Evolutionary conservation across 2,329 filamentous ascomycete genomes (phyloP), one percentile per base, ranked within the genome.

Genomic region (Tolypocladium tropicale): DNA sequence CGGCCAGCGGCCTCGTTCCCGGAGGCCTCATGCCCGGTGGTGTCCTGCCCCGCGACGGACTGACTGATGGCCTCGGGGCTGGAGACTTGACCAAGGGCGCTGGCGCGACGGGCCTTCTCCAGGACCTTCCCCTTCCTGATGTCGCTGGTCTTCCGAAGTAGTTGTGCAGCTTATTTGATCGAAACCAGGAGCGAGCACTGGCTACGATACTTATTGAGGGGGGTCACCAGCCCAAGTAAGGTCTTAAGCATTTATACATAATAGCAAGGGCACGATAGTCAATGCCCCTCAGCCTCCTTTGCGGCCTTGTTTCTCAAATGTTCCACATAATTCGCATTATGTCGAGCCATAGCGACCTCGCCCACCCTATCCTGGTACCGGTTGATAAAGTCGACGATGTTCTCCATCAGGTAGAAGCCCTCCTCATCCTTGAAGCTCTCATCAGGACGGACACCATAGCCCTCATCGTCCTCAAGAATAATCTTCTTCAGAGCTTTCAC

Each of bases 401-500:
- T 62, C 0, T 75, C 73, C 30, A 74, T 64, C 55, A 77, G 62
- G 56, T 74, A 80, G n/a, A 75, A 65, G 0, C 78, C 78, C 5
- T 74, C 60, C 0, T 60, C 58, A 30, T 73, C 65, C 50, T 63
- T 68, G 21, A 76, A 59, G 1, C 58, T 57, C 12, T 58, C 57
- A 2, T 62, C 54, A 0, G 67, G 64, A 0, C 60, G 12, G 2
- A 74, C 61, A 0, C 72, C 75, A 55, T 77, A 76, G 18, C 64
- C 66, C 1, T 56, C 48, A 36, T 79, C 72, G 0, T 68, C 71
- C 2, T 77, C 68, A 50, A 84, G 59, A 30, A 85, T 68, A 53
- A 83, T 75, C 56, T 67, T 73, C 63, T 75, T 78, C 46, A 85
- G 61, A 1, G 75, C 76, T 39, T 71, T 73, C 34, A 73, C 59